Base-by-base conservation (phyloP, 805 yeast genomes). In the Ogataea neopini region DNA sequence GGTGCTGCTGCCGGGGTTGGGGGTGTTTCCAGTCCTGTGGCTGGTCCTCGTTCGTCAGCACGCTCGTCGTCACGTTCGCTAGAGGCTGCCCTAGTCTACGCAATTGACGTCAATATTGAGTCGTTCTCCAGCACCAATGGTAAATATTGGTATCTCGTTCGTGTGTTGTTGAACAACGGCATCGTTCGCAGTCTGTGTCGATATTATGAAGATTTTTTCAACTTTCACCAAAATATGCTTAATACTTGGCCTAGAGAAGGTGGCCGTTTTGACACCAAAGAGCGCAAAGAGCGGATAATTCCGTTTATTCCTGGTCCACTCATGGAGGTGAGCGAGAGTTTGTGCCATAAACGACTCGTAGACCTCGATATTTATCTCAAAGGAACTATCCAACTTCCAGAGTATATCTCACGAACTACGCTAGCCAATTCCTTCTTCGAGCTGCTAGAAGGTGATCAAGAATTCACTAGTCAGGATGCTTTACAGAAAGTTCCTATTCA, bases 261-360 rank as follows among this genome's bases (percentile, higher is more conserved):
- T 7, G 97, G 97, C 11, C 83, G 88, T 56, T 69, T 62, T 40
- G 83, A 81, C 37, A 84, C 83, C 45, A 86, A 86, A 22, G 80
- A 82, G 44, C 80, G 96, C 51, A 84, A 85, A 28, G 81, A 82
- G 45, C 80, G 99, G 54, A 84, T 86, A 25, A 75, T 94, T 48
- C 99, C 99, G 6, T 89, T 84, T 55, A 91, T 94, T 60, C 98
- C 99, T 0, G 99, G 98, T 1, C 99, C 99, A 2, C 75, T 92
- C 40, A 85, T 95, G 32, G 87, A 86, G 59, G 96, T 94, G 45
- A 89, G 89, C 52, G 97, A 92, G 54, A 71, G 73, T 48, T 70
- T 80, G 43, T 76, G 80, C 44, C 79, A 77, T 53, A 72, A 76
- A 55, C 69, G 84, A 56, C 63, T 81, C 52, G 76, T 74, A 48